phyloP scores from a whole-genome alignment of 2,329 filamentous ascomycete species.

The Trichoderma sp. region DNA sequence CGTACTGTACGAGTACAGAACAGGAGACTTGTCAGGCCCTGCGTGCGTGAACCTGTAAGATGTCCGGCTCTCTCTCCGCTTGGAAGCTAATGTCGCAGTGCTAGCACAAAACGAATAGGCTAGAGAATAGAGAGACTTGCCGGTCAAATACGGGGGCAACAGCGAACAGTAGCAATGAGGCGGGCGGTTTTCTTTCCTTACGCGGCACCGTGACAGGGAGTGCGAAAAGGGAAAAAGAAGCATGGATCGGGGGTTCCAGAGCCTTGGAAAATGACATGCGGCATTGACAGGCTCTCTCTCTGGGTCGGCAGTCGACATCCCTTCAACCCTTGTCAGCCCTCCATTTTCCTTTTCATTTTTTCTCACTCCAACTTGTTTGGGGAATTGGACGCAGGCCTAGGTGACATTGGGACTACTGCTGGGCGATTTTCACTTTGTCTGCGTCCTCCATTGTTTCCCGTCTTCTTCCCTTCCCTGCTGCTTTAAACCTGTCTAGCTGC shows the following conservation, averaged over 20 bases:
- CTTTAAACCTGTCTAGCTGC: background rate
- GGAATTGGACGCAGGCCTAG: background rate
- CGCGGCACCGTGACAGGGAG: background rate
- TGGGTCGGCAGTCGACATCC: background rate
- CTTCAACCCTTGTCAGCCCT: background rate
- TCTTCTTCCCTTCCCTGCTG: background rate
- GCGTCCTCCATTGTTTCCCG: background rate
- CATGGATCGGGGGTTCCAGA: background rate
- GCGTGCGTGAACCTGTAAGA: background rate
- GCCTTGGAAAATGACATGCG: background rate
- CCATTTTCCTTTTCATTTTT: background rate
- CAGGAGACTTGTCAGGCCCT: background rate
- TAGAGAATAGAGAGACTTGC: background rate
- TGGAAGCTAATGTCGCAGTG: background rate
- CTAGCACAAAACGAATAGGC: background rate
- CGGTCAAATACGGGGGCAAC: background rate
- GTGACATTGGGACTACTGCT: background rate
- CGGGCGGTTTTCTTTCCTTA: background rate
- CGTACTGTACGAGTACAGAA: background rate
- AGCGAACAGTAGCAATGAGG: background rate
- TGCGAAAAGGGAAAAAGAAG: background rate
- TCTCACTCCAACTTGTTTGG: background rate
- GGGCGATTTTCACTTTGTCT: background rate
- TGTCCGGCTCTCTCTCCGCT: background rate
- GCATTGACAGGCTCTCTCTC: background rate